Percentiles rank a stretch among this genome's conserved stretches.
Conservation (phyloP, 2,329 filamentous ascomycete genomes). For the Colletotrichum echinochloae region DNA sequence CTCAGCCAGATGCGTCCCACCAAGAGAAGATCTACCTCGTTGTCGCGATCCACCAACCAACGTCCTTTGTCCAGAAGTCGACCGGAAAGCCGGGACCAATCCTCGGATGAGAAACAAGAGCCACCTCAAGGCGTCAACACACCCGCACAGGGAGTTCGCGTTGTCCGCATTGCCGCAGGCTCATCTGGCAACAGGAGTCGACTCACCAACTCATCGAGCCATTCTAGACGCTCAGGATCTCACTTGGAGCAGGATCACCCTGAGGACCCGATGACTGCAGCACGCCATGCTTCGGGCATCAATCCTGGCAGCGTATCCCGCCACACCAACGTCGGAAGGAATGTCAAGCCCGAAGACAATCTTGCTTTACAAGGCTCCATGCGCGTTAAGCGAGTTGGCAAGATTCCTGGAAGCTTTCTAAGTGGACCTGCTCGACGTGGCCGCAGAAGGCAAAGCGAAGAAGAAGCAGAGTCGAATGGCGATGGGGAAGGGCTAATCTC, state of each 20-base stretch:
- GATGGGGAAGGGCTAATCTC: constrained; percentile 56
- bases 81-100: constrained; percentile 56
- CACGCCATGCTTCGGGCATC: constrained; percentile 59
- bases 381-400: constrained; percentile 81
- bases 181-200: constrained; percentile 61
- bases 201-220: constrained; percentile 50
- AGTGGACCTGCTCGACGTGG: constrained; percentile 84
- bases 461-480: constrained; percentile 64
- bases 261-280: constrained; percentile 63
- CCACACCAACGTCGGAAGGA: constrained; percentile 62
- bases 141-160: constrained; percentile 62
- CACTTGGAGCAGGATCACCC: constrained; percentile 61
- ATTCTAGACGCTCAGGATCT: constrained; percentile 52
- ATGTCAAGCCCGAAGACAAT: constrained; percentile 69
- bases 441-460: constrained; percentile 74
- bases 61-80: constrained; percentile 52
- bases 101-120: constrained; percentile 54
- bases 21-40: constrained; percentile 64
- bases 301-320: constrained; percentile 66
- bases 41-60: constrained; percentile 52
- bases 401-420: constrained; percentile 80
- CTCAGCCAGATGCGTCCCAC: constrained; percentile 54
- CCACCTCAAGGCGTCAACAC: constrained; percentile 62
- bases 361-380: constrained; percentile 77
- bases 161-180: constrained; percentile 66